Percentiles rank a stretch among this genome's conserved stretches.
Evolutionary conservation across 2,329 filamentous ascomycete species (phyloP).

Genomic region (Fusarium nodosum): DNA sequence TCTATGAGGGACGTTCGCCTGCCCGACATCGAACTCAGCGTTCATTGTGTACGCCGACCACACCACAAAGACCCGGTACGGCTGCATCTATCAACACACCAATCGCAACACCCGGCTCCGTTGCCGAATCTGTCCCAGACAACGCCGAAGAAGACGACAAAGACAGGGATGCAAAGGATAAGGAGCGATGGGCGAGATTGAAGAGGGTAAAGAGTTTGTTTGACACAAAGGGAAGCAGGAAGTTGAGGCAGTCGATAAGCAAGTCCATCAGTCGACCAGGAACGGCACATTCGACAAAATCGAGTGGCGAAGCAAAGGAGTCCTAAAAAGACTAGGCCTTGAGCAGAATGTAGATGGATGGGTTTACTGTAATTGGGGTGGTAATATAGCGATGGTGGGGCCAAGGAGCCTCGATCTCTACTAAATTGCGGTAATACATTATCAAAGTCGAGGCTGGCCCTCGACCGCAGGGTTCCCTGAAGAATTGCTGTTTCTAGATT

Average conservation of each 20-base stretch:
- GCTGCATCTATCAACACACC: constrained; percentile 35
- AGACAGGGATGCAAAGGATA: constrained; percentile 70
- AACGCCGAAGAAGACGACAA: constrained; percentile 58
- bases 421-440: constrained; percentile 14
- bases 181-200: constrained; percentile 79
- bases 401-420: not conserved
- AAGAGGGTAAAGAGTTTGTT: constrained; percentile 79
- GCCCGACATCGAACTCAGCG: constrained; percentile 29
- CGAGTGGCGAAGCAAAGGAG: constrained; percentile 38
- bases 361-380: constrained; percentile 23
- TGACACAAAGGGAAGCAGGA: constrained; percentile 73
- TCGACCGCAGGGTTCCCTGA: not conserved
- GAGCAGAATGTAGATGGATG: constrained; percentile 6
- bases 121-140: constrained; percentile 21
- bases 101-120: constrained; percentile 29
- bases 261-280: constrained; percentile 59
- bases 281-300: constrained; percentile 54
- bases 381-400: not conserved
- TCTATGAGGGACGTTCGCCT: constrained; percentile 52
- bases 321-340: constrained; percentile 5
- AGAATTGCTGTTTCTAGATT: not conserved
- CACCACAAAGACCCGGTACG: constrained; percentile 41
- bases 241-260: constrained; percentile 58
- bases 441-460: constrained; percentile 10
- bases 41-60: constrained; percentile 38